Conservation (phyloP, 2,329 filamentous ascomycete species). For the Calonectria honghensis region DNA sequence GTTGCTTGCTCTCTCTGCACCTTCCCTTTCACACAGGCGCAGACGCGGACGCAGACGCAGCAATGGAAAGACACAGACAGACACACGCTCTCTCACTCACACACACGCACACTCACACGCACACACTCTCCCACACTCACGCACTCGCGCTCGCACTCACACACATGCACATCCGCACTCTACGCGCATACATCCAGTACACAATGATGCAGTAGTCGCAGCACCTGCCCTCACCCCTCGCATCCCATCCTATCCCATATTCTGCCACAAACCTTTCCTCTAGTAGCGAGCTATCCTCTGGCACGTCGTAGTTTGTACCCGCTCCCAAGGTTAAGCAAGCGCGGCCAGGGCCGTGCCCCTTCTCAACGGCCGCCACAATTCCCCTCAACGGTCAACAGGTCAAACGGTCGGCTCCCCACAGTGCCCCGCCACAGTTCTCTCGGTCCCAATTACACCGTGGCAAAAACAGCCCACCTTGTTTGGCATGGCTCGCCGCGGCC, state of each 20-base stretch:
- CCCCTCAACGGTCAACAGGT: slow-evolving; percentile 50
- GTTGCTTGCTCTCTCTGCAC: background rate
- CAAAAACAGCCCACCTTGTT: slow-evolving; percentile 44
- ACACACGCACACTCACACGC: background rate
- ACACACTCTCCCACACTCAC: background rate
- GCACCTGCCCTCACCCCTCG: background rate
- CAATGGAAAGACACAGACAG: background rate
- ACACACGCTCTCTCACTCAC: background rate
- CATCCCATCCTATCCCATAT: slow-evolving; percentile 9
- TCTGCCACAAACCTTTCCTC: slow-evolving; percentile 1
- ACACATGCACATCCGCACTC: background rate
- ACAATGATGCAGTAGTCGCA: slow-evolving; percentile 5
- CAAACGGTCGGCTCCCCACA: slow-evolving; percentile 47
- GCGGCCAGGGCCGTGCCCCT: slow-evolving; percentile 55
- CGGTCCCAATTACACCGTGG: slow-evolving; percentile 38
- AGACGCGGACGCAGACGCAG: background rate
- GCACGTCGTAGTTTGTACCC: slow-evolving; percentile 21
- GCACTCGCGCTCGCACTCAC: background rate
- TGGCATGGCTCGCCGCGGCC: slow-evolving; percentile 35
- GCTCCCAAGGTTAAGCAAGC: slow-evolving; percentile 42
- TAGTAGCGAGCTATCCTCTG: slow-evolving; percentile 8
- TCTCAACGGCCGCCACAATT: slow-evolving; percentile 53
- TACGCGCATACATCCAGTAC: background rate
- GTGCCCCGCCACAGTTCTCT: slow-evolving; percentile 44
- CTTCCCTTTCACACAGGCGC: slow-evolving; percentile 3